Percentiles rank a stretch among this genome's conserved stretches.
Conservation (phyloP, 345 rosid genomes). For the Eucalyptus marginata region DNA sequence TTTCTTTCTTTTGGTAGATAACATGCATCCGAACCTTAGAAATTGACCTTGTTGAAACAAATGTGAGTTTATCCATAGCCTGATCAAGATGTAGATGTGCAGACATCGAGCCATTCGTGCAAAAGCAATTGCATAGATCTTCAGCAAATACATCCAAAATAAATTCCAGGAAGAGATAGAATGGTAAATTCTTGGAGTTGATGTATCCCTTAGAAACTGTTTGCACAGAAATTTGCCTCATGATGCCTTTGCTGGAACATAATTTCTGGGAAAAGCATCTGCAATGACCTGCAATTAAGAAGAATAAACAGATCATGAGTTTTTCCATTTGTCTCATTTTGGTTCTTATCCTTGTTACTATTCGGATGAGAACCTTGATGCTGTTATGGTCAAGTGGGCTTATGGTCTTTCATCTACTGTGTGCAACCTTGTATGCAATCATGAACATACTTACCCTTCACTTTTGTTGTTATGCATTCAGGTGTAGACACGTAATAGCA, state of each 20-base stretch:
- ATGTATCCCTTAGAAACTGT: background rate
- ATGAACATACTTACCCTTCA: background rate
- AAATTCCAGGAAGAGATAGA: background rate
- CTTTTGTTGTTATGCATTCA: constrained; percentile 8
- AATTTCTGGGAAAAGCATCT: background rate
- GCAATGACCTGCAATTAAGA: background rate
- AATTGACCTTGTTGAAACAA: background rate
- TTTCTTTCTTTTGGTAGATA: background rate
- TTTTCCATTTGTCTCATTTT: background rate
- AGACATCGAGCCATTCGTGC: background rate
- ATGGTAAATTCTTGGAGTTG: background rate
- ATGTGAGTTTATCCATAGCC: background rate
- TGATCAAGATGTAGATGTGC: background rate
- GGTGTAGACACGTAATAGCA: constrained; percentile 66
- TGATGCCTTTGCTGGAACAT: background rate
- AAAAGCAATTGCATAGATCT: background rate
- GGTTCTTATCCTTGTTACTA: background rate
- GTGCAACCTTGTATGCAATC: background rate
- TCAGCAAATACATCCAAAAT: background rate
- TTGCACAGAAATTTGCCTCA: background rate
- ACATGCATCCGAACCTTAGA: background rate
- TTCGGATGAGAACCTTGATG: background rate
- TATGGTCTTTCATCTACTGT: background rate
- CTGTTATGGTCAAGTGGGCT: background rate
- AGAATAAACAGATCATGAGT: background rate